These are phyloP conservation scores for Metschnikowia arizonensis DNA, from an alignment of 805 yeast species.

Conservation along the genomic window DNA sequence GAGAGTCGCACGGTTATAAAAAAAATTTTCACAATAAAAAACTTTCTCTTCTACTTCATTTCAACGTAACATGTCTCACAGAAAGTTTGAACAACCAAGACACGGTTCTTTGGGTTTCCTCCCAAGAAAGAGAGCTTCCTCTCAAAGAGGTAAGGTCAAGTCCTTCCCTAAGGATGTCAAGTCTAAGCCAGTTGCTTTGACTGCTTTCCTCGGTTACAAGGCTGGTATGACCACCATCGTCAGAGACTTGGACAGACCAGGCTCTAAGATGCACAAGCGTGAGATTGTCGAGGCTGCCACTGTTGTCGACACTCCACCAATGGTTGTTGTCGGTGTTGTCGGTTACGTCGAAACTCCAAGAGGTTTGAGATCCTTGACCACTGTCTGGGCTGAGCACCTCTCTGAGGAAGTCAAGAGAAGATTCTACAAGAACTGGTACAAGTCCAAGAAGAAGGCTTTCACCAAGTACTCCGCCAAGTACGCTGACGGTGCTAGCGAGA, in stretches of 20 bases:
- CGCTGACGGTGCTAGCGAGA: slow-evolving; percentile 82
- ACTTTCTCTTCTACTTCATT: slow-evolving; percentile 25
- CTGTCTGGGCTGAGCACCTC: slow-evolving; percentile 99
- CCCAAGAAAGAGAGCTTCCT: slow-evolving; percentile 99
- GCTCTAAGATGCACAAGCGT: slow-evolving; percentile 99
- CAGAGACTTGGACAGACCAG: slow-evolving; percentile 99
- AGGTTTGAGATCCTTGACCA: slow-evolving; percentile 98
- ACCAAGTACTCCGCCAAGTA: slow-evolving; percentile 99
- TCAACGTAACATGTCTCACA: slow-evolving; percentile 80
- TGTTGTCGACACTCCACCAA: slow-evolving; percentile 98
- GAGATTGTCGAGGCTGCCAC: slow-evolving; percentile 99
- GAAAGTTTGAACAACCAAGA: slow-evolving; percentile 99
- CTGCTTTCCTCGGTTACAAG: slow-evolving; percentile 99
- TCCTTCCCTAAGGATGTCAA: slow-evolving; percentile 98
- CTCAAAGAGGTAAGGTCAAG: slow-evolving; percentile 98
- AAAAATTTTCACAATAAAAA: slow-evolving; percentile 5
- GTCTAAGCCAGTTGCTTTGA: slow-evolving; percentile 96
- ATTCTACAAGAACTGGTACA: slow-evolving; percentile 99
- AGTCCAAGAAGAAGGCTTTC: slow-evolving; percentile 99
- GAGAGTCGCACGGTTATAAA: slow-evolving; percentile 3
- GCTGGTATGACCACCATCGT: slow-evolving; percentile 99
- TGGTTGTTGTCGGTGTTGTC: slow-evolving; percentile 99
- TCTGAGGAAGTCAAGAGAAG: slow-evolving; percentile 99
- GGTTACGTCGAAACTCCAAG: slow-evolving; percentile 99
- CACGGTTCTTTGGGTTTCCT: slow-evolving; percentile 99